Evolutionary conservation across 2,329 filamentous ascomycete species (phyloP), one percentile per base, ranked within the genome.

Genomic region (Dactylellina leptospora): DNA sequence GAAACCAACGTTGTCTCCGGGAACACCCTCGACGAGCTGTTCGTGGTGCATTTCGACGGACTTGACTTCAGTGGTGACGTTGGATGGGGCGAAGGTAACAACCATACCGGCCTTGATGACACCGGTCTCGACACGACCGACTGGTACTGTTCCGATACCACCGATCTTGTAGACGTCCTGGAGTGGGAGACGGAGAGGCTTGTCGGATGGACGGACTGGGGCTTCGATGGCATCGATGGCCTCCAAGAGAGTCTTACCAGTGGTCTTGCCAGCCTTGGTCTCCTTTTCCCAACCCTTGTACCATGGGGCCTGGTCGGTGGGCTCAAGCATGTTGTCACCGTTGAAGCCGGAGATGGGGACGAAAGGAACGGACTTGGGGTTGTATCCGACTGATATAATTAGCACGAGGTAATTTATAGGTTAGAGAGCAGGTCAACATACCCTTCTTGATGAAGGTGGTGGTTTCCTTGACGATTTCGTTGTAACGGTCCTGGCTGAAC

Each of bases 111-210:
- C 86, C 88, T 91, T 93, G 86, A 97, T 92, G 84, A 90, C 78
- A 93, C 92, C 95, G 82, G 95, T 99, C 91, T 99, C 95, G 84
- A 99, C 95, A 97, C 95, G 95, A 85, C 95, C 95, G 88, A 99
- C 95, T 79, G 95, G 95, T 78, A 99, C 95, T 82, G 95, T 99
- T 84, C 95, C 95, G 85, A 99, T 99, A 93, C 95, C 59, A 55
- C 93, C 93, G 82, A 99, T 99, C 93, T 99, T 97, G 93, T 99
- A 99, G 77, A 99, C 95, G 87, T 99, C 95, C 91, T 99, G 95
- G 81, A 99, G 93, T 83, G 95, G 95, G 83, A 99, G 95, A 88
- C 95, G 95, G 84, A 99, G 95, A 82, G 95, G 93, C 92, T 99
- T 99, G 87, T 97, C 93, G 84, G 90, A 88, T 80, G 95, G 93